Evolutionary conservation across 768 basidiomycete species (phyloP).

Genomic region (Phlebiopsis gigantea): DNA sequence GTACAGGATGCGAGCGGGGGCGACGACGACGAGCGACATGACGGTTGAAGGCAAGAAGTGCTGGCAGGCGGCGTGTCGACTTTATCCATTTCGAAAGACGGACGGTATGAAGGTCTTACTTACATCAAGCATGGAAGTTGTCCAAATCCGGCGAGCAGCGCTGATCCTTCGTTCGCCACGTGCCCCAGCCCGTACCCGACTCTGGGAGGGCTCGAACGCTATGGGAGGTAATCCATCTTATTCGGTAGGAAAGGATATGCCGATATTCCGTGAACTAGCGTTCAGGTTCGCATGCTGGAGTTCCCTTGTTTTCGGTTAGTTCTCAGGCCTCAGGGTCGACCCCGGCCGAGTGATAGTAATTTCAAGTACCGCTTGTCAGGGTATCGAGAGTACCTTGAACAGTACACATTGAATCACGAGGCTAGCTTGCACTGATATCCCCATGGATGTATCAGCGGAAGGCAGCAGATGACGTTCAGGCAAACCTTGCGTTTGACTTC

Average conservation of each 20-base stretch:
- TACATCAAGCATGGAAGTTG: slow-evolving; percentile 9
- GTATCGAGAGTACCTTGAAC: neutral
- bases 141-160: neutral
- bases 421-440: no score
- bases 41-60: slow-evolving; percentile 3
- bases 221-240: no score
- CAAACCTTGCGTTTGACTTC: no score
- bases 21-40: slow-evolving; percentile 13
- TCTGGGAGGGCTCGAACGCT: no score
- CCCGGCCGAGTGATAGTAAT: neutral
- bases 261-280: no score
- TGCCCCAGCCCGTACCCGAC: no score
- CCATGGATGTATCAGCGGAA: no score
- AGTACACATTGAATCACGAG: neutral
- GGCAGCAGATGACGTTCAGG: no score
- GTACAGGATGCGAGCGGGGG: slow-evolving; percentile 8
- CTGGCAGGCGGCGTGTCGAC: neutral
- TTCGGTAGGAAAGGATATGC: no score
- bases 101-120: neutral
- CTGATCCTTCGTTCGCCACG: neutral
- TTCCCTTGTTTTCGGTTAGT: no score
- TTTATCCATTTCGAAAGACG: slow-evolving; percentile 8
- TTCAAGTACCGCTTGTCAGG: neutral
- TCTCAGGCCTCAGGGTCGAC: no score
- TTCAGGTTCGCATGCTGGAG: neutral